Evolutionary conservation across 2,329 filamentous ascomycete genomes (phyloP), one percentile per base, ranked within the genome.

Genomic region (Scopulariopsis brevicaulis): DNA sequence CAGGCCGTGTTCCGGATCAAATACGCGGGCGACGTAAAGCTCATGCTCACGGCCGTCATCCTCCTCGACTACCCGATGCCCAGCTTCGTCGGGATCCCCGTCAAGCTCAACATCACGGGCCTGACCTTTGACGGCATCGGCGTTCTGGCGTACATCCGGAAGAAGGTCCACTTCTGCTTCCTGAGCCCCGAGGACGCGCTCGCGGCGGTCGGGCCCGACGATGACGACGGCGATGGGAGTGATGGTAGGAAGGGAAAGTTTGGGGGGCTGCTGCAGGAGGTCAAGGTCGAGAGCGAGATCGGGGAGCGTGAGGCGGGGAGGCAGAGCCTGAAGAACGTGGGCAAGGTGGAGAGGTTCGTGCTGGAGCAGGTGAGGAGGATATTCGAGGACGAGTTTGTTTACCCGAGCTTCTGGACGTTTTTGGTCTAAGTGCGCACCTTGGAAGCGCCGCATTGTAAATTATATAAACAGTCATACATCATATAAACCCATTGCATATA

Each of bases 371-470:
- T 99, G 61, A 85, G 93, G 68, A 83, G 91, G 67, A 97, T 99
- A 65, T 97, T 99, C 67, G 94, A 99, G 73, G 94, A 97, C 69
- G 94, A 99, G 71, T 94, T 97, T 74, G 92, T 97, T 61, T 97
- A 96, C 74, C 94, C 94, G 52, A 96, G 92, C 71, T 97, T 95
- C 72, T 97, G 93, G 92, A 97, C 93, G 1, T 96, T 97, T 71
- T 75, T 99, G 65, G 86, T 97, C 52, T 96, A 72, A 66, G 55
- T 32, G 43, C 54, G 55, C 22, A 24, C 46, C 20, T 6, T 20
- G n/a, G 6, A 20, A 24, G 46, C 12, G 46, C 22, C n/a, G n/a
- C 10, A 22, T 46, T 22, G 11, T 24, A 20, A 40, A 22, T 20
- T 22, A 24, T 24, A 22, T 40, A 40, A 11, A 55, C 46, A 55